Base-by-base conservation (phyloP, 768 basidiomycete species). In the Leccinum disarticulatum region DNA sequence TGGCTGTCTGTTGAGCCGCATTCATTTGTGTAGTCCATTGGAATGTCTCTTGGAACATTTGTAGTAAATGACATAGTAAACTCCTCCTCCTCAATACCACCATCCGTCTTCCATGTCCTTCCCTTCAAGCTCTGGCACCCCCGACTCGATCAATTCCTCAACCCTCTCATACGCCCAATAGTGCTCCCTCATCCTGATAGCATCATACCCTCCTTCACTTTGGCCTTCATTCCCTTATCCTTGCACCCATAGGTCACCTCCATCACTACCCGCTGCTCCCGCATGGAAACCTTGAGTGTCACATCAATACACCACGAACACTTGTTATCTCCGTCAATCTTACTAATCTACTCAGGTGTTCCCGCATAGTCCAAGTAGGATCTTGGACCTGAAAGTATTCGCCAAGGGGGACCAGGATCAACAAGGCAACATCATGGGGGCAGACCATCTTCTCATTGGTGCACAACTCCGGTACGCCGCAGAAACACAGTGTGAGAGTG, bases 321-420 rank as follows among this genome's bases (percentile, higher is more conserved):
- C 78, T 99, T 99, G 85, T 98, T 98, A 76, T 99, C 96, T 98
- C 96, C 14, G 95, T 95, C 96, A 59, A 99, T 86, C 78, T 99
- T 98, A 49, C 96, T 96, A 54, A 97, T 90, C 66, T 90, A 82
- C 75, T 95, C 93, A 0, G 93, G 93, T 7, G 90, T 84, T 5
- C 88, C 93, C 19, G 90, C 87, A 71, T 85, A 96, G 75, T 99
- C 96, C 67, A 98, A 85, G 76, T 87, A 97, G 22, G 22, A 76
- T 98, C 96, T 76, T 58, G 55, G 15, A 47, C 38, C 19, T 59
- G 58, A 7, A 30, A 30, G 11, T 58, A 59, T 7, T 58, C 55
- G 2, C 46, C 55, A 13, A 59, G 25, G n/a, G 19, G 58, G 28
- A 58, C 22, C 22, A 22, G 22, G 22, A 22, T 22, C 22, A 22